phyloP scores from a whole-genome alignment of 768 basidiomycete species.

The Pleurotus eryngii region DNA sequence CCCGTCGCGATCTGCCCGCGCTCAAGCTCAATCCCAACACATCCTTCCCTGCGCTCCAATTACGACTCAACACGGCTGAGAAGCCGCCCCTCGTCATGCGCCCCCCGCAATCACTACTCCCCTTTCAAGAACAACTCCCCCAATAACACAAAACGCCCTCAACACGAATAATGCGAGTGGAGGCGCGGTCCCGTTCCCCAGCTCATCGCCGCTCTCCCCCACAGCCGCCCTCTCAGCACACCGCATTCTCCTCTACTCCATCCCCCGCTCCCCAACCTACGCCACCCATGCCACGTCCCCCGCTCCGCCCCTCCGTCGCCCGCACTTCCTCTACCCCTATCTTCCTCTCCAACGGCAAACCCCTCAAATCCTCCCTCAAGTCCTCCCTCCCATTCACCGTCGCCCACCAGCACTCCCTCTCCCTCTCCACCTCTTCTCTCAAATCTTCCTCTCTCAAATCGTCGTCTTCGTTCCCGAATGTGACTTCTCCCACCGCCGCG shows the following conservation, averaged over 20 bases:
- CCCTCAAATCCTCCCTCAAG: constrained; percentile 86
- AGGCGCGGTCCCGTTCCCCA: constrained; percentile 37
- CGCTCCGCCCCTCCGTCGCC: constrained; percentile 23
- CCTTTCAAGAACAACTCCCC: constrained; percentile 3
- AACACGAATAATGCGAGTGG: not conserved
- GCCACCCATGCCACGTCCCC: constrained; percentile 10
- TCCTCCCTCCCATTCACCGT: constrained; percentile 22
- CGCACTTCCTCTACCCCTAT: constrained; percentile 39
- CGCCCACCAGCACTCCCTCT: too few species aligned
- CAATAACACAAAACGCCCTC: not conserved
- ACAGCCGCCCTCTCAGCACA: constrained; percentile 13
- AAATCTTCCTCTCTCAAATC: constrained; percentile 68
- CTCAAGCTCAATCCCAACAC: constrained; percentile 18
- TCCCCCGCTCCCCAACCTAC: constrained; percentile 19
- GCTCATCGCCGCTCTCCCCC: constrained; percentile 24
- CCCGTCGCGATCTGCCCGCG: too few species aligned
- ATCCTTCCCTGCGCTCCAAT: constrained; percentile 15
- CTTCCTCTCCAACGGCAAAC: constrained; percentile 72
- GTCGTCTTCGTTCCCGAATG: constrained; percentile 46
- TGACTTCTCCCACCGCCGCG: constrained; percentile 11
- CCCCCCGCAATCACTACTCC: constrained; percentile 15
- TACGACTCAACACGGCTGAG: constrained; percentile 21
- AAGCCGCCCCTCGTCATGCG: constrained; percentile 20
- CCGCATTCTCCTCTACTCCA: constrained; percentile 12
- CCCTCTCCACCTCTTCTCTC: too few species aligned